These are phyloP conservation scores for Trichoderma breve DNA, from an alignment of 2,329 filamentous ascomycete genomes.

Conservation along the genomic window DNA sequence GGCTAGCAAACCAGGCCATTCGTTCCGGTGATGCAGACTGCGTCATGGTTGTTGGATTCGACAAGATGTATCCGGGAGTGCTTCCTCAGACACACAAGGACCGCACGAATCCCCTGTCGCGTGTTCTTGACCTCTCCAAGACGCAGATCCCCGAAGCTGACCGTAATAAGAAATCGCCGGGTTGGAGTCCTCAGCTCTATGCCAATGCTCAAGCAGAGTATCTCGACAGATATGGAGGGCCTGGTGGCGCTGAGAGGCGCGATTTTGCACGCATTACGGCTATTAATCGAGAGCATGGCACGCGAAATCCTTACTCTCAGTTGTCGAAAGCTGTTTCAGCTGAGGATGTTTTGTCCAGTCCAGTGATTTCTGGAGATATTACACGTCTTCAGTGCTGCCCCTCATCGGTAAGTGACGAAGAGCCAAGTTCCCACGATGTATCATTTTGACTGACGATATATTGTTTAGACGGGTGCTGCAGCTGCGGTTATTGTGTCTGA, in stretches of 20 bases:
- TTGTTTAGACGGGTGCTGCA: background rate
- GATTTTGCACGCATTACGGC: background rate
- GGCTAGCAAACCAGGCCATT: background rate
- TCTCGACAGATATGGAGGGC: background rate
- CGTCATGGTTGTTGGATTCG: background rate
- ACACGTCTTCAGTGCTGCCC: slow-evolving; percentile 1
- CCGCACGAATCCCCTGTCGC: background rate
- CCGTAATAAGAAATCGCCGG: background rate
- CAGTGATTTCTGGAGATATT: background rate
- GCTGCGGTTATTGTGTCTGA: background rate
- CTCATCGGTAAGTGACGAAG: background rate
- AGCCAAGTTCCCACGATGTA: rapidly evolving
- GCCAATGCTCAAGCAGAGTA: slow-evolving; percentile 5
- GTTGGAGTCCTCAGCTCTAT: slow-evolving; percentile 1
- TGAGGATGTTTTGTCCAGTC: background rate
- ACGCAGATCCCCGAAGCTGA: background rate
- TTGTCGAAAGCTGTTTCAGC: background rate
- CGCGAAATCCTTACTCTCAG: slow-evolving; percentile 3
- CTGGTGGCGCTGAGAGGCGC: background rate
- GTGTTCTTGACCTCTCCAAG: background rate
- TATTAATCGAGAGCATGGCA: background rate
- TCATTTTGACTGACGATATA: background rate
- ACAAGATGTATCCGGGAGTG: slow-evolving; percentile 7
- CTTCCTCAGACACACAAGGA: background rate
- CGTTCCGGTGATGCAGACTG: background rate